These are phyloP conservation scores for Pseudozyma tsukubaensis DNA, from an alignment of 1,284 basidiomycete species.

Conservation along the genomic window DNA sequence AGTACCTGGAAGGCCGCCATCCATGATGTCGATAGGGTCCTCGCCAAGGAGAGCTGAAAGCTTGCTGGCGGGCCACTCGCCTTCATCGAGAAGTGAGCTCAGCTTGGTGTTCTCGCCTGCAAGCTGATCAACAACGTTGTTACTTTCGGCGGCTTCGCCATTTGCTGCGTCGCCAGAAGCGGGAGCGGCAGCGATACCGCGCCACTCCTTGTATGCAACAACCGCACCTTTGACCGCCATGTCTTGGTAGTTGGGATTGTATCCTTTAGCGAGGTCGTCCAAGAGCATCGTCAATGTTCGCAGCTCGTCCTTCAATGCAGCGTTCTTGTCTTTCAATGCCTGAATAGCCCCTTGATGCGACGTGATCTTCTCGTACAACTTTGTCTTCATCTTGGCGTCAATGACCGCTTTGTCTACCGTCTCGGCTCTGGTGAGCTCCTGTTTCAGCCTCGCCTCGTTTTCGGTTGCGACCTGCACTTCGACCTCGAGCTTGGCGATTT, in stretches of 20 bases:
- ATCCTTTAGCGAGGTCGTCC: conserved; percentile 79
- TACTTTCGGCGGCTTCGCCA: conserved; percentile 17
- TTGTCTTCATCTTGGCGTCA: conserved; percentile 79
- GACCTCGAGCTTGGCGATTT: conserved; percentile 70
- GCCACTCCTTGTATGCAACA: conserved; percentile 86
- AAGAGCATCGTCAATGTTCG: conserved; percentile 85
- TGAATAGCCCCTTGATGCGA: conserved; percentile 81
- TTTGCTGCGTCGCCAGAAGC: conserved; percentile 1
- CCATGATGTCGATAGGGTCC: conserved; percentile 59
- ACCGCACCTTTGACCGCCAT: conserved; percentile 98
- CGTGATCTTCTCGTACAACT: conserved; percentile 80
- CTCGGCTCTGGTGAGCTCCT: conserved; percentile 49
- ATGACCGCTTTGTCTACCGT: conserved; percentile 57
- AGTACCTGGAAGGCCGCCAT: conserved; percentile 64
- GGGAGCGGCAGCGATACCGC: conserved; percentile 55
- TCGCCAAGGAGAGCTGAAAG: conserved; percentile 76
- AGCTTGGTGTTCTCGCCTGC: conserved; percentile 40
- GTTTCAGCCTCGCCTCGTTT: conserved; percentile 43
- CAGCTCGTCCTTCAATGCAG: conserved; percentile 80
- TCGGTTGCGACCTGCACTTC: conserved; percentile 76
- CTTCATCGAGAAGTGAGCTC: conserved; percentile 44
- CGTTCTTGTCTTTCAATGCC: conserved; percentile 79
- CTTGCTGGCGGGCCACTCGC: conserved; percentile 71
- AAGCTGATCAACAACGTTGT: conserved; percentile 28
- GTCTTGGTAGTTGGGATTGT: conserved; percentile 98